Evolutionary conservation across 257 asterid genomes (phyloP), one percentile per base, ranked within the genome.

Genomic region (Cynanchum wilfordii): DNA sequence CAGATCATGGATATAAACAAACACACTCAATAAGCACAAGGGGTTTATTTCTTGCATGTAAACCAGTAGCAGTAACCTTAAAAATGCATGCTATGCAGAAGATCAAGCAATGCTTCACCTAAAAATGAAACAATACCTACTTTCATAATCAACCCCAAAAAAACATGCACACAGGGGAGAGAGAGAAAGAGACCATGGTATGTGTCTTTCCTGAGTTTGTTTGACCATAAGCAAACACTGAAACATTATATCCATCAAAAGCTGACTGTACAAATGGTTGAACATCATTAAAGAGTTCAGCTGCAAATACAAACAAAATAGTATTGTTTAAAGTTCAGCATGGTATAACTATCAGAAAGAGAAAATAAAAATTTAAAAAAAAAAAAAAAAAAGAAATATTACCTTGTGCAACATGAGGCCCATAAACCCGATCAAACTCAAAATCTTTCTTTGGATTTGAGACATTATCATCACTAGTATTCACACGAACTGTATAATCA

Each of bases 191-290:
- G 82, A 95, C 99, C 98, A 95, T 87, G 7, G 98, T 90, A 79
- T 92, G 85, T 8, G 99, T 87, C 88, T 95, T 95, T 71, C 99
- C 99, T 24, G 99, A 87, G 80, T 80, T 70, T 49, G 92, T 79
- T 86, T 88, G 97, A 67, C 99, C 99, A 82, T 89, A 92, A 71
- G 98, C 89, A 86, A 92, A 87, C 68, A 92, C 59, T 40, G 96
- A 88, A 38, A 89, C 96, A 81, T 95, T 95, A 83, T 86, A 90
- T 65, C 98, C 99, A 84, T 95, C 99, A 84, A 92, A 95, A 68
- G 99, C 99, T 70, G 99, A 95, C 92, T 90, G 99, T 76, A 95
- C 94, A 83, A 90, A 92, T 73, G 99, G 98, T 81, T 95, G 99
- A 83, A 92, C 77, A 84, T 92, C 97, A 69, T 86, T 81, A 78